Evolutionary conservation across 495 filamentous ascomycete species (phyloP).

Genomic region (Cenococcum geophilum): DNA sequence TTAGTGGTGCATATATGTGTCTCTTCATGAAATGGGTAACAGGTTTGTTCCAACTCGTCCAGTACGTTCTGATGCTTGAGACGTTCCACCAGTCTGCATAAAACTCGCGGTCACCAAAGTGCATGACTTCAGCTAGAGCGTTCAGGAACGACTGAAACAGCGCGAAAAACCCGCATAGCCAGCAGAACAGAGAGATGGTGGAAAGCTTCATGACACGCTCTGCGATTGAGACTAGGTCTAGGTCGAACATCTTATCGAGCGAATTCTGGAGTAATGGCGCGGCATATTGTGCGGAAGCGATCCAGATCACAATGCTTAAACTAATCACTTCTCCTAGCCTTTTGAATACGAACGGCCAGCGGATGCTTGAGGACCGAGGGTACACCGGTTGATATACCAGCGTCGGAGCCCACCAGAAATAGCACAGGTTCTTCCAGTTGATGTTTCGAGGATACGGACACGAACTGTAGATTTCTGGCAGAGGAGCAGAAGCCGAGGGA

Average conservation of each 20-base stretch:
- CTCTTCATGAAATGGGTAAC: slow-evolving; percentile 93
- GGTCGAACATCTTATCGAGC: slow-evolving; percentile 71
- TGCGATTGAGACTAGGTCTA: slow-evolving; percentile 73
- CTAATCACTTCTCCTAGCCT: slow-evolving; percentile 67
- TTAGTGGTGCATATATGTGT: slow-evolving; percentile 80
- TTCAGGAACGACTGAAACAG: slow-evolving; percentile 88
- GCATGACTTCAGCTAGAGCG: slow-evolving; percentile 80
- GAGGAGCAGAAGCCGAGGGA: slow-evolving; percentile 49
- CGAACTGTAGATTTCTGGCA: slow-evolving; percentile 73
- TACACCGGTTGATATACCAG: slow-evolving; percentile 96
- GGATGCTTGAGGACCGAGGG: slow-evolving; percentile 67
- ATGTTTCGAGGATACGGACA: slow-evolving; percentile 90
- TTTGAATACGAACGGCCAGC: slow-evolving; percentile 82
- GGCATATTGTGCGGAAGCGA: slow-evolving; percentile 86
- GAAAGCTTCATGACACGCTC: slow-evolving; percentile 91
- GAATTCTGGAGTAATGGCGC: slow-evolving; percentile 83
- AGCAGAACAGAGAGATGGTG: slow-evolving; percentile 88
- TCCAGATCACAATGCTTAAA: slow-evolving; percentile 84
- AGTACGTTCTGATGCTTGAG: slow-evolving; percentile 76
- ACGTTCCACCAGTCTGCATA: slow-evolving; percentile 99
- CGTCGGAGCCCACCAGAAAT: slow-evolving; percentile 97
- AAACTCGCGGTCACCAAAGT: slow-evolving; percentile 88
- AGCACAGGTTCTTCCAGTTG: slow-evolving; percentile 74
- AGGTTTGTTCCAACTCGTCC: slow-evolving; percentile 95
- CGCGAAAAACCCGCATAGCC: slow-evolving; percentile 95